phyloP scores from a whole-genome alignment of 106 monocot species.

The Chionographis japonica region DNA sequence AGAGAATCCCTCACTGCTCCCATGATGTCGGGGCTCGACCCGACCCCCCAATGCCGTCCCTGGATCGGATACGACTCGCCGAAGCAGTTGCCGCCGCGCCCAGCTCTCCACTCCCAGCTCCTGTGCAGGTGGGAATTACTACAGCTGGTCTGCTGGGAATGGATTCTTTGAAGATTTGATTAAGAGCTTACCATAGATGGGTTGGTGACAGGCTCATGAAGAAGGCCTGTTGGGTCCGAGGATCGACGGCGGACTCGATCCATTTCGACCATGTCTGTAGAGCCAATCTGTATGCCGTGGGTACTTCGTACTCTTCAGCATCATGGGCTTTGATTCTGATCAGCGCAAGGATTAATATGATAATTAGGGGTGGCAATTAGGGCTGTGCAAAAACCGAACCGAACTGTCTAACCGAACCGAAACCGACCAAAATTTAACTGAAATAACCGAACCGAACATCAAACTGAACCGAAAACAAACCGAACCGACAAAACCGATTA shows the following conservation, averaged over 20 bases:
- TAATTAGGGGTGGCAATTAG: no score
- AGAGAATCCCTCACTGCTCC: constrained; percentile 10
- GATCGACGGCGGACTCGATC: constrained; percentile 27
- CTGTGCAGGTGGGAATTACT: not conserved
- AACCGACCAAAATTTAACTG: no score
- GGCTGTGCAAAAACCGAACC: no score
- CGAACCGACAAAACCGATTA: no score
- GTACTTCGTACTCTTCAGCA: constrained; percentile 17
- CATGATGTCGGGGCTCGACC: constrained; percentile 25
- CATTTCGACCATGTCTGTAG: constrained; percentile 28
- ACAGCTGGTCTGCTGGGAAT: not conserved
- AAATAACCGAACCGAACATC: no score
- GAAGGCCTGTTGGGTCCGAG: constrained; percentile 25
- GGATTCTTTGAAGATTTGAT: no score
- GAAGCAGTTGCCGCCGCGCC: constrained; percentile 28
- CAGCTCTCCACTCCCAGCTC: constrained; percentile 33
- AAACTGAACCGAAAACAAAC: no score
- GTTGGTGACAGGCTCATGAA: constrained; percentile 46
- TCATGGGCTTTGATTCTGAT: constrained; percentile 17
- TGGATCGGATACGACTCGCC: constrained; percentile 24
- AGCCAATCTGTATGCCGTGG: constrained; percentile 24
- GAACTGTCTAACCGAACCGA: no score
- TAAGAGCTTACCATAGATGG: constrained; percentile 24
- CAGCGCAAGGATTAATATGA: not conserved
- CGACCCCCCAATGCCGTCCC: constrained; percentile 16